Evolutionary conservation across 2,329 filamentous ascomycete genomes (phyloP).

Genomic region (Fusarium neocosmosporiellum): DNA sequence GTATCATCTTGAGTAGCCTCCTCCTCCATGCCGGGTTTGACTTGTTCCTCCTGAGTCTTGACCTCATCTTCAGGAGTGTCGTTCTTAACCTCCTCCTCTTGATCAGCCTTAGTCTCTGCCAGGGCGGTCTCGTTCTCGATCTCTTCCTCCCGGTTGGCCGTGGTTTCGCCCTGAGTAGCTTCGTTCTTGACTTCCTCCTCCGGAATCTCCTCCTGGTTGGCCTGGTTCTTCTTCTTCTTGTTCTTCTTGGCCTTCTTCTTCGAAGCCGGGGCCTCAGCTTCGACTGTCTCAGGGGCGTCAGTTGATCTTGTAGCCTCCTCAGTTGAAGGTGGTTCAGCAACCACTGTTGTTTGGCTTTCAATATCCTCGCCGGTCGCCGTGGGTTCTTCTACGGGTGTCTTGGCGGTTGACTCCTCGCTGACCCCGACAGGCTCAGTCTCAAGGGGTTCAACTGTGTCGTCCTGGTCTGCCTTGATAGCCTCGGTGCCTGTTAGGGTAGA

Average conservation of each 20-base stretch:
- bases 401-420: background rate
- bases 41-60: background rate
- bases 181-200: conserved; percentile 15
- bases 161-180: background rate
- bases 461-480: background rate
- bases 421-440: background rate
- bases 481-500: background rate
- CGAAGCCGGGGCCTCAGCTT: conserved; percentile 12
- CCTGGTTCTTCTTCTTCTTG: conserved; percentile 45
- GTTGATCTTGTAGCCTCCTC: background rate
- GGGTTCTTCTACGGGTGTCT: background rate
- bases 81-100: background rate
- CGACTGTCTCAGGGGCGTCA: conserved; percentile 15
- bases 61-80: background rate
- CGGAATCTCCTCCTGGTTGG: conserved; percentile 10
- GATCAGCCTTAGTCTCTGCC: background rate
- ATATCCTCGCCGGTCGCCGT: background rate
- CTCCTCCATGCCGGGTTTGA: background rate
- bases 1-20: background rate
- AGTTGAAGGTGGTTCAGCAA: background rate
- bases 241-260: conserved; percentile 50
- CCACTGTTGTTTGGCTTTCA: background rate
- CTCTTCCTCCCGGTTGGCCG: background rate
- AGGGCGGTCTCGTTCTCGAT: background rate
- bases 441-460: background rate